Base-by-base conservation (phyloP, 352 stramenopile species). In the Globisporangium abappressorium region DNA sequence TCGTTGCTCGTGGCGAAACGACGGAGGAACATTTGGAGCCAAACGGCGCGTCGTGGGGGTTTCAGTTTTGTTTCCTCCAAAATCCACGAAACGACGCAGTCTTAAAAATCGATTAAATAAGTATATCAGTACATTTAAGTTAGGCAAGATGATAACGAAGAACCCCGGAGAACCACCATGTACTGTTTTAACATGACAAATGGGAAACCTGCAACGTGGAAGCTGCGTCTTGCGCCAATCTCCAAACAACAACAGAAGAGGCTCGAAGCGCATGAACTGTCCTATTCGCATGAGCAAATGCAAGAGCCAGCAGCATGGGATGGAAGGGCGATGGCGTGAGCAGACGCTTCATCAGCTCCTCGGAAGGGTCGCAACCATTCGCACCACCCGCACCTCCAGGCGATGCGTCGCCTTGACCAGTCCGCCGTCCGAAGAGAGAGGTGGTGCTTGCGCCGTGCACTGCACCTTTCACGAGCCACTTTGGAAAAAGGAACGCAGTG, bases 401-500 rank as follows among this genome's bases (percentile, higher is more conserved):
- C 46, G 46, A 3, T 22, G 49, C 36, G 11, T 43, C 36, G 36
- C 36, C 36, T 43, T 43, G 11, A 11, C 11, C 11, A 43, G 36
- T 43, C 36, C 11, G 36, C 36, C 36, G 36, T 43, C 11, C 36
- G 34, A 14, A 38, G 34, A 15, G 34, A 12, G 9, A 15, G 14
- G 36, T 43, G 36, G 9, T 15, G 46, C 18, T 5, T 22, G 46
- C 12, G 18, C 46, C 8, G 5, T 26, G 46, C 15, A 4, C 18
- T 24, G 46, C 18, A 6, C 20, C 20, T 3, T 24, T 22, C 46
- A 24, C 46, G 18, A 54, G 41, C 36, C 63, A 70, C 34, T 70
- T 49, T 65, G 38, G 41, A 70, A 69, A 64, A 70, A 22, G 28
- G 26, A 59, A 33, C 36, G 28, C 28, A 59, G 15, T 9, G 3